phyloP scores from a whole-genome alignment of 2,329 filamentous ascomycete species.

The Thielaviopsis punctulata region DNA sequence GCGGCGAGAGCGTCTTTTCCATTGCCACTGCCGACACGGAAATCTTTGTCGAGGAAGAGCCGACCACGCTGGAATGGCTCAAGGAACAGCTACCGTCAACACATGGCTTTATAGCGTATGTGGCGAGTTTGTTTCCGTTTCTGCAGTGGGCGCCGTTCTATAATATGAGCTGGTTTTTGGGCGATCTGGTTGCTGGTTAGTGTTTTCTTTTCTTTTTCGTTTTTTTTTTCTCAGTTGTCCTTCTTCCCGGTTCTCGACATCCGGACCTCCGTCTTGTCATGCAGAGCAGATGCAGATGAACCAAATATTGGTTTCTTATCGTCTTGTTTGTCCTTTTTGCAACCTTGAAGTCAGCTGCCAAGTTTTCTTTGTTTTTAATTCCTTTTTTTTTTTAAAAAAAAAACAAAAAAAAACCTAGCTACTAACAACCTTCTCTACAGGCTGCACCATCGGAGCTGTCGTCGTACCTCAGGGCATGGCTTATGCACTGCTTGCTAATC shows the following conservation, averaged over 20 bases:
- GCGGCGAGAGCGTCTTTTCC: conserved; percentile 67
- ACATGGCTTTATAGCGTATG: conserved; percentile 39
- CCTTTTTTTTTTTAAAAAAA: too few relatives aligned
- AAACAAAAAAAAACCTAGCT: not conserved
- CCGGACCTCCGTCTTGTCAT: not conserved
- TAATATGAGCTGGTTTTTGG: conserved; percentile 74
- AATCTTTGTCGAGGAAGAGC: conserved; percentile 65
- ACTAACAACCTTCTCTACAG: conserved; percentile 3
- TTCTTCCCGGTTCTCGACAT: not conserved
- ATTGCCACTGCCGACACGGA: conserved; percentile 47
- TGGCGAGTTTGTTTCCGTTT: conserved; percentile 68
- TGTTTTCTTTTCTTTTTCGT: not conserved
- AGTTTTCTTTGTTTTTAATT: too few relatives aligned
- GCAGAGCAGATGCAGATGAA: not conserved
- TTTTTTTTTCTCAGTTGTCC: not conserved
- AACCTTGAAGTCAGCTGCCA: not conserved
- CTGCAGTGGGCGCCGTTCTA: conserved; percentile 76
- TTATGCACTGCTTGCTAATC: conserved; percentile 30
- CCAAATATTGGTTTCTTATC: conserved; percentile 17
- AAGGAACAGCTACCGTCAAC: conserved; percentile 41
- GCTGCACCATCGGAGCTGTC: conserved; percentile 32
- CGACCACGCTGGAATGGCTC: conserved; percentile 59
- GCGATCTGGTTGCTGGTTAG: conserved; percentile 64
- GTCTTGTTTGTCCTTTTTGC: not conserved
- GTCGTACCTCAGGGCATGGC: conserved; percentile 39